These are phyloP conservation scores for Austroboletus rostrupii DNA, from an alignment of 1,284 basidiomycete species.

Conservation along the genomic window DNA sequence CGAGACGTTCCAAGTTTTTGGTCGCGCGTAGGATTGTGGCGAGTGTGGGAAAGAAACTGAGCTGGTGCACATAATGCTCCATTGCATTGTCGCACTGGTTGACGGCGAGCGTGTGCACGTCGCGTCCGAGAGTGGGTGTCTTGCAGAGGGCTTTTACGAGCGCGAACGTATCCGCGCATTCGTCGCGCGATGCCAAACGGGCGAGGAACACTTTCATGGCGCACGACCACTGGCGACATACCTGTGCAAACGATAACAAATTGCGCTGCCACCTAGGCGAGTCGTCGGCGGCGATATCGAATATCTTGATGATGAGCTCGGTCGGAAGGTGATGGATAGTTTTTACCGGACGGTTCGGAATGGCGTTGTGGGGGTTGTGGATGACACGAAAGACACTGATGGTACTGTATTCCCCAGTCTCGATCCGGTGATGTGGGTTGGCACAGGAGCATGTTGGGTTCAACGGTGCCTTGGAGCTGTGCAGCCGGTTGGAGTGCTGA, in stretches of 20 bases:
- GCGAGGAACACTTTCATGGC: constrained; percentile 1
- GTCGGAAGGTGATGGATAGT: neutral
- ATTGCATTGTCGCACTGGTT: neutral
- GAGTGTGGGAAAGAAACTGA: neutral
- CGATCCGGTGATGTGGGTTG: no score
- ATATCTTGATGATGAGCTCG: constrained; percentile 3
- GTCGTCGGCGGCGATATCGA: neutral
- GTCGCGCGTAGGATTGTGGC: neutral
- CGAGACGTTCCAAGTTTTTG: neutral
- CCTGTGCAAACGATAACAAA: constrained; percentile 6
- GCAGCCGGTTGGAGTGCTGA: neutral
- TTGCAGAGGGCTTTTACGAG: neutral
- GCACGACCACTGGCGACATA: constrained; percentile 7
- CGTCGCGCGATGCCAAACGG: neutral
- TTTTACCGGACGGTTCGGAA: neutral
- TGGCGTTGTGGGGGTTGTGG: neutral
- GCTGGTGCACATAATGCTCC: neutral
- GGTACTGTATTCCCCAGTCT: neutral
- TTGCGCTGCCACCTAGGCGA: neutral
- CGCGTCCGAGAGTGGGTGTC: constrained; percentile 1
- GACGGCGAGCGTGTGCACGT: neutral
- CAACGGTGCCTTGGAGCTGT: no score
- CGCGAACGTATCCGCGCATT: constrained; percentile 13
- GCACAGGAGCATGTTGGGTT: neutral
- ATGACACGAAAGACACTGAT: neutral